Evolutionary conservation across 345 rosid species (phyloP), one percentile per base, ranked within the genome.

Genomic region (Rhodamnia rubescens): DNA sequence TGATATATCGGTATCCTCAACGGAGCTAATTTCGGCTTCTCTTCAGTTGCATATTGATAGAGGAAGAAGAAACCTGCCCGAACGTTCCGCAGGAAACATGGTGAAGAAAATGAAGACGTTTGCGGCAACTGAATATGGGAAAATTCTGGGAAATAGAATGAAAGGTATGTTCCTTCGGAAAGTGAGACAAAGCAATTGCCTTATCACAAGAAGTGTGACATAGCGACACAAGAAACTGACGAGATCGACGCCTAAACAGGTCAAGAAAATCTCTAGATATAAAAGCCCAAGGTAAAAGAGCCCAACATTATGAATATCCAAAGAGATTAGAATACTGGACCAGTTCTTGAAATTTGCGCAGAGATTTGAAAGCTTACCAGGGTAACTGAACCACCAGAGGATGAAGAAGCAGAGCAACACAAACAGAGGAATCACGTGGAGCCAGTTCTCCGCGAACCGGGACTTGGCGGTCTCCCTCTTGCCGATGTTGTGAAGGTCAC

Each of bases 381-480:
- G 90, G 83, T 85, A 86, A 83, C 94, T 93, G 92, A 90, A 88
- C 86, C 89, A 89, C 95, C 97, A 93, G 84, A 93, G 97, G n/a
- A 89, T 88, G 91, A 92, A 88, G 92, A 94, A 85, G 55, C 92
- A 89, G 87, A 93, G 86, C 12, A 91, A 74, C 21, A 91, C 74
- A 78, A 91, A 83, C 54, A 88, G 80, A 78, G 96, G 95, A 91
- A 95, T 88, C 40, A 85, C 87, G 78, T 92, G 95, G 86, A 92
- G 85, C 90, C 90, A 90, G 51, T 84, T 87, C 88, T 86, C 89
- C 0, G 89, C 69, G 16, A 82, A 82, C 44, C 89, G 86, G 74
- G 88, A 84, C 52, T 85, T 78, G 36, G 81, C 83, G 84, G 55
- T 18, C 56, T 82, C 89, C 61, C 88, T 87, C 83, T 85, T 88